These are phyloP conservation scores for Aspergillus diversus DNA, from an alignment of 495 filamentous ascomycete genomes.

Conservation along the genomic window DNA sequence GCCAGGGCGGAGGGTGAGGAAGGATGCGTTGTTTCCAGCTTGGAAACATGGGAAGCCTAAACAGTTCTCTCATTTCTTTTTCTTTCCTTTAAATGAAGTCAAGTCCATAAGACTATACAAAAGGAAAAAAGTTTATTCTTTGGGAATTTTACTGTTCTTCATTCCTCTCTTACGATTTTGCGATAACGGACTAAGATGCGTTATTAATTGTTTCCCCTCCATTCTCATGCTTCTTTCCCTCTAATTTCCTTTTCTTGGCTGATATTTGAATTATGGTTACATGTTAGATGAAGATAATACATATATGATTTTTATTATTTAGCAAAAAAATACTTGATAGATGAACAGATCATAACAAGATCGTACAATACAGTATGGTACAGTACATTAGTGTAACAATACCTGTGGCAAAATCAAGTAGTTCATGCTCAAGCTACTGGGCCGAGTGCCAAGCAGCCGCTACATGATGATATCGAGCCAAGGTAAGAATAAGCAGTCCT, in stretches of 20 bases:
- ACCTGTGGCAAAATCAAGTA: background rate
- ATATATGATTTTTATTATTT: background rate
- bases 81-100: background rate
- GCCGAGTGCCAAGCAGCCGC: background rate
- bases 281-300: background rate
- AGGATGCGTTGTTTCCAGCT: constrained; percentile 68
- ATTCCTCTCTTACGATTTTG: background rate
- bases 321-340: background rate
- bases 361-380: constrained; percentile 3
- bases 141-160: background rate
- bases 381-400: background rate
- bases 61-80: constrained; percentile 9
- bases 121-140: background rate
- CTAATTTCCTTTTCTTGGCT: constrained; percentile 21
- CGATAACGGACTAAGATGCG: background rate
- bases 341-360: background rate
- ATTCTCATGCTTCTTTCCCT: constrained; percentile 14
- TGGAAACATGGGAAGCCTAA: constrained; percentile 67
- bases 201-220: background rate
- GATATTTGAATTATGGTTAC: constrained; percentile 2
- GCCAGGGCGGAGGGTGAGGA: constrained; percentile 53
- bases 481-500: too few species aligned
- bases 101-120: background rate
- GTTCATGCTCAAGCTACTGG: background rate
- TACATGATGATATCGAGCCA: background rate